Conservation (phyloP, 768 basidiomycete genomes). For the Mycena galopus region DNA sequence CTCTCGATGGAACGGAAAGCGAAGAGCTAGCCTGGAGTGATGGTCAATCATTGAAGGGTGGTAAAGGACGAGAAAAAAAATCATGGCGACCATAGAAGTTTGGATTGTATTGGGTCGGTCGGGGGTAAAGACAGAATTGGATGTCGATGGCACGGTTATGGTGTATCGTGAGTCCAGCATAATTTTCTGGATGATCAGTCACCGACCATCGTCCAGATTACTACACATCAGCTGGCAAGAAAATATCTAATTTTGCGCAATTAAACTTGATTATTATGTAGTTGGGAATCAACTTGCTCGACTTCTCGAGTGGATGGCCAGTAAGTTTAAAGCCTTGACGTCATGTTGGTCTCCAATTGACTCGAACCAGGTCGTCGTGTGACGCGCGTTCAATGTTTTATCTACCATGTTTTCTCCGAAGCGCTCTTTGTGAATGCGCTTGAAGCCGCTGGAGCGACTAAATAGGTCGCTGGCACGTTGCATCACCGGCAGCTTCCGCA, state of each 20-base stretch:
- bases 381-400: neutral
- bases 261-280: constrained; percentile 27
- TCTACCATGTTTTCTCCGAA: too few species aligned
- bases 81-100: too few species aligned
- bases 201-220: constrained; percentile 53
- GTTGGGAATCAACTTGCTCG: constrained; percentile 62
- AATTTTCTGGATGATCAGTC: neutral
- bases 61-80: too few species aligned
- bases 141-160: constrained; percentile 61
- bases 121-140: too few species aligned
- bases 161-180: constrained; percentile 59
- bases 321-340: constrained; percentile 51
- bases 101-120: too few species aligned
- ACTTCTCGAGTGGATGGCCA: constrained; percentile 66
- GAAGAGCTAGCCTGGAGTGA: too few species aligned
- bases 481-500: too few species aligned
- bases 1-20: too few species aligned
- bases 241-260: neutral
- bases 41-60: too few species aligned
- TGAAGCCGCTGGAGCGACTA: too few species aligned
- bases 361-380: constrained; percentile 23
- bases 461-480: too few species aligned
- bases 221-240: constrained; percentile 55
- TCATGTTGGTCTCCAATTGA: neutral
- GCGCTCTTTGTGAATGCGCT: too few species aligned